Evolutionary conservation across 148 eudicot genomes (phyloP).

Genomic region (Rhododendron williamsianum): DNA sequence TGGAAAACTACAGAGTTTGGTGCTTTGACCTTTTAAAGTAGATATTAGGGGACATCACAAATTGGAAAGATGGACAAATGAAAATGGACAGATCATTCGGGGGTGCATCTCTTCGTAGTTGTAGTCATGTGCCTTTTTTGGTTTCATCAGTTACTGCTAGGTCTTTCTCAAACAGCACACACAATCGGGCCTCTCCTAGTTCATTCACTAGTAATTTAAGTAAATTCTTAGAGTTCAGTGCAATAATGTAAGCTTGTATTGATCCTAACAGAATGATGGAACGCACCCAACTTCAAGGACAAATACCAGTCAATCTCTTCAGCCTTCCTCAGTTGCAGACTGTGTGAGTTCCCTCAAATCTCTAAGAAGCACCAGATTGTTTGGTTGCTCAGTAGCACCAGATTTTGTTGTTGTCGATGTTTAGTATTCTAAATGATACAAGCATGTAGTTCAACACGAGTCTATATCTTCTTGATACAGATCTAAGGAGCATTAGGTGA

Average conservation of each 20-base stretch:
- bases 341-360: slow-evolving; percentile 14
- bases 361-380: not conserved
- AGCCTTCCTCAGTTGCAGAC: slow-evolving; percentile 51
- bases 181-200: not conserved
- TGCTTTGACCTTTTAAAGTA: not conserved
- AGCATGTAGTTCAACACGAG: not conserved
- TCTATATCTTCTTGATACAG: not conserved
- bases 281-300: slow-evolving; percentile 48
- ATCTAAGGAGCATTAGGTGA: not conserved
- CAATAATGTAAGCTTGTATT: not conserved
- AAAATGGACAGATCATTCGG: not conserved
- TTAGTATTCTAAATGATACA: not conserved
- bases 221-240: not conserved
- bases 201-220: not conserved
- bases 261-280: slow-evolving; percentile 53
- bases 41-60: not conserved
- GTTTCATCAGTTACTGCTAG: not conserved
- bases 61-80: not conserved
- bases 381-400: not conserved
- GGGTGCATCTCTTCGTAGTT: not conserved
- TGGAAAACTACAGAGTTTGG: not conserved
- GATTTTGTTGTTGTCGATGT: not conserved
- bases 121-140: not conserved
- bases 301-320: slow-evolving; percentile 58
- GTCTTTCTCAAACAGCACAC: not conserved